Evolutionary conservation across 495 filamentous ascomycete species (phyloP), one percentile per base, ranked within the genome.

Genomic region (Mytilinidion resinicola): DNA sequence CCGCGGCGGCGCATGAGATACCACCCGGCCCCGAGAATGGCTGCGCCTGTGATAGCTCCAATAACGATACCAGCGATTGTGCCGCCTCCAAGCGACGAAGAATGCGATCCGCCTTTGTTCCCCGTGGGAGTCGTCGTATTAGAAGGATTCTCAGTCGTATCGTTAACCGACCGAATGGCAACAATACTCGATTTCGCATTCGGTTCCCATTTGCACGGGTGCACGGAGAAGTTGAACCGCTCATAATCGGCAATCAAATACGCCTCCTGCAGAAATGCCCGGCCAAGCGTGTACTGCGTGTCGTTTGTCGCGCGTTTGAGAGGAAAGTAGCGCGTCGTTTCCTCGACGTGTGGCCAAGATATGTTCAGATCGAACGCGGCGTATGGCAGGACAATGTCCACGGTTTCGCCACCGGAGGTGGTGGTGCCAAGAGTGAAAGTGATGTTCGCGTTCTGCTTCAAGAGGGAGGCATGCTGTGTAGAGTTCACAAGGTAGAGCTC

Each of bases 161-260:
- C 60, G 34, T 60, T 56, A n/a, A 57, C 36, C 21, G 51, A 53
- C 5, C 74, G 73, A 52, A 86, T 83, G 14, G 69, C 62, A 52
- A 80, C 65, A 37, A 87, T 69, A 35, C 75, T 80, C 76, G 21
- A 72, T 68, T 21, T 77, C 73, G 50, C 72, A 74, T 54, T 79
- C 74, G 19, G 88, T 70, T 19, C 86, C 83, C 59, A 90, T 87
- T 68, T 88, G 33, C 64, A 62, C 30, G 76, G 73, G 5, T 70
- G 74, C 0, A 81, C 68, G 51, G 75, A 75, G 61, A 79, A 78
- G 1, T 69, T 72, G 14, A 60, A 56, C 15, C 70, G 69, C 30
- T 80, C 74, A 50, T 76, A 78, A 61, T 80, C 73, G 0, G 69
- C 73, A 0, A 72, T 72, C 11, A 78, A 66, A 61, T 77, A 80